These are phyloP conservation scores for Nectriaceae sp. DNA, from an alignment of 2,329 filamentous ascomycete species.

Conservation along the genomic window DNA sequence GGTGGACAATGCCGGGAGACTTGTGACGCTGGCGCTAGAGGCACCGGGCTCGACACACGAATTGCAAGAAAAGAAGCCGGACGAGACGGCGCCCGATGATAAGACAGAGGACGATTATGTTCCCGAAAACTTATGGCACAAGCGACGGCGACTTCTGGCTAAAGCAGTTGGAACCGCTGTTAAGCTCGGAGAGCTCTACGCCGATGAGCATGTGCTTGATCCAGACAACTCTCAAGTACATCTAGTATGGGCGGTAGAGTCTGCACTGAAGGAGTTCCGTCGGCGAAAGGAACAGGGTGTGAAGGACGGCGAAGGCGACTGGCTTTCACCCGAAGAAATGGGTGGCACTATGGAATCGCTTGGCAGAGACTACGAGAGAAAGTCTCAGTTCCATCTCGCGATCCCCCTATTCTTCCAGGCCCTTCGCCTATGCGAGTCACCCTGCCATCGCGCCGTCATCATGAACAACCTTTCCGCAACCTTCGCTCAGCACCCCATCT, in stretches of 20 bases:
- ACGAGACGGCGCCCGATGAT: conserved; percentile 4
- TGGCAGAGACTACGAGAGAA: conserved; percentile 73
- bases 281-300: conserved; percentile 67
- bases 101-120: conserved; percentile 27
- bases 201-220: conserved; percentile 73
- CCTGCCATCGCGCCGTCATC: conserved; percentile 79
- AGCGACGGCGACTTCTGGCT: conserved; percentile 67
- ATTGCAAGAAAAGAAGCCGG: not conserved
- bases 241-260: conserved; percentile 81
- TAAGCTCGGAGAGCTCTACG: conserved; percentile 84
- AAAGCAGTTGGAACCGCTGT: conserved; percentile 76
- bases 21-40: conserved; percentile 20
- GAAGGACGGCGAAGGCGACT: conserved; percentile 69
- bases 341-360: conserved; percentile 77
- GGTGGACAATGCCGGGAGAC: conserved; percentile 41
- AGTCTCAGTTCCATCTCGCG: conserved; percentile 76
- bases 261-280: conserved; percentile 72
- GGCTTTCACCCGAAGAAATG: conserved; percentile 70
- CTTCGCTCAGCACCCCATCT: conserved; percentile 66
- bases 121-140: conserved; percentile 54
- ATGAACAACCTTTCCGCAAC: conserved; percentile 83
- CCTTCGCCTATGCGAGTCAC: conserved; percentile 63
- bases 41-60: conserved; percentile 3
- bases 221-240: conserved; percentile 70
- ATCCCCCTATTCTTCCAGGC: conserved; percentile 87